These are phyloP conservation scores for Prunus campanulata DNA, from an alignment of 306 rosid genomes.

Conservation along the genomic window DNA sequence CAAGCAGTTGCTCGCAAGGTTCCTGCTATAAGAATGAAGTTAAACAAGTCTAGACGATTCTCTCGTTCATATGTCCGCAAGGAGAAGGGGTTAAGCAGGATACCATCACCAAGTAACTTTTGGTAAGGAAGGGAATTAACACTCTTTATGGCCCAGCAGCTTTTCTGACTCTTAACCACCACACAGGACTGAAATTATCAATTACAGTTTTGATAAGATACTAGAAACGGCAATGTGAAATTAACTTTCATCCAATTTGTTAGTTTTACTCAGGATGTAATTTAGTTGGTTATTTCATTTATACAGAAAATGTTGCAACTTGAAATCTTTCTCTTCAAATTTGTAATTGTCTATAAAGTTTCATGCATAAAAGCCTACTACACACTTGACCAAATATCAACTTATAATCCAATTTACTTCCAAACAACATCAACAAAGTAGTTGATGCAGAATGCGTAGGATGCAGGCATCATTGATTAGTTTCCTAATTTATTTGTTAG, in stretches of 20 bases:
- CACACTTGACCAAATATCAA: no score
- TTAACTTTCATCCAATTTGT: background rate
- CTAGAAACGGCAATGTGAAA: background rate
- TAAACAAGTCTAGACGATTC: slow-evolving; percentile 56
- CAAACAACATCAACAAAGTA: no score
- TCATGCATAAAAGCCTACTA: no score
- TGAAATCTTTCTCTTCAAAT: background rate
- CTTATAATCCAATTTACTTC: no score
- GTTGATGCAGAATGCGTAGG: no score
- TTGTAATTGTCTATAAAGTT: background rate
- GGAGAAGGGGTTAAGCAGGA: slow-evolving; percentile 16
- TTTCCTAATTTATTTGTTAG: no score
- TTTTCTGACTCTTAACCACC: slow-evolving; percentile 8
- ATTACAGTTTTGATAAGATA: background rate
- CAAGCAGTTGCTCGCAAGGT: slow-evolving; percentile 68
- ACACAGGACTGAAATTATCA: background rate
- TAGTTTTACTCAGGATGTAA: background rate
- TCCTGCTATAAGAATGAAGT: slow-evolving; percentile 51
- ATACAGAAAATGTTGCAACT: background rate
- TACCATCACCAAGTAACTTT: slow-evolving; percentile 46
- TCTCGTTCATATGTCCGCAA: slow-evolving; percentile 21
- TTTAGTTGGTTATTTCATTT: background rate
- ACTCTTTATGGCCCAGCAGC: background rate
- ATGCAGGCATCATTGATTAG: no score
- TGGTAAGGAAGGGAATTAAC: slow-evolving; percentile 25